phyloP scores from a whole-genome alignment of 345 rosid species.

The Chamaenerion angustifolium region DNA sequence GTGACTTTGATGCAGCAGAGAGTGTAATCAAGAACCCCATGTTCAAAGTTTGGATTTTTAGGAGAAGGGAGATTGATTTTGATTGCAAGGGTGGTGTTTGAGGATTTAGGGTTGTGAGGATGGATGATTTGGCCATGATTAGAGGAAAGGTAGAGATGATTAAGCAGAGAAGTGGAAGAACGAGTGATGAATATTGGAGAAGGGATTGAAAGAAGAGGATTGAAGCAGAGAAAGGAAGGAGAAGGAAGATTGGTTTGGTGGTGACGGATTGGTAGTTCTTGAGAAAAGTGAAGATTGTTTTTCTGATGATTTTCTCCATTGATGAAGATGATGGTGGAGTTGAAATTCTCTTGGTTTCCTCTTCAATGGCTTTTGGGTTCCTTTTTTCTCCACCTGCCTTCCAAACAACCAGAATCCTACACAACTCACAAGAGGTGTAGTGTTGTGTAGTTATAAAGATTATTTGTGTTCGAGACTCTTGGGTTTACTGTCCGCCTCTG shows the following conservation, averaged over 20 bases:
- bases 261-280: constrained; percentile 17
- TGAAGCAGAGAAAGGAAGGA: constrained; percentile 34
- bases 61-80: constrained; percentile 9
- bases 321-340: background rate
- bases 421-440: too few relatives aligned
- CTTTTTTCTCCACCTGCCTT: background rate
- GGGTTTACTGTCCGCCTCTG: too few relatives aligned
- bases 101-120: constrained; percentile 16
- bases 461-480: too few relatives aligned
- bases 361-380: background rate
- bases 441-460: too few relatives aligned
- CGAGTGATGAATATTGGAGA: background rate
- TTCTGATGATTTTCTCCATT: constrained; percentile 28
- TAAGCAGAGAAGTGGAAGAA: constrained; percentile 7
- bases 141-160: constrained; percentile 16
- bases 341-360: too few relatives aligned
- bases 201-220: constrained; percentile 12
- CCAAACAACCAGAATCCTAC: too few relatives aligned
- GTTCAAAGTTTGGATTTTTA: constrained; percentile 15
- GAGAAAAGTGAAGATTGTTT: constrained; percentile 28
- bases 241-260: constrained; percentile 14
- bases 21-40: constrained; percentile 4
- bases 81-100: background rate
- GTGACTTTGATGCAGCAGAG: background rate
- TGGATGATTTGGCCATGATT: constrained; percentile 21